phyloP scores from a whole-genome alignment of 257 asterid species.

The Solanum habrochaites region DNA sequence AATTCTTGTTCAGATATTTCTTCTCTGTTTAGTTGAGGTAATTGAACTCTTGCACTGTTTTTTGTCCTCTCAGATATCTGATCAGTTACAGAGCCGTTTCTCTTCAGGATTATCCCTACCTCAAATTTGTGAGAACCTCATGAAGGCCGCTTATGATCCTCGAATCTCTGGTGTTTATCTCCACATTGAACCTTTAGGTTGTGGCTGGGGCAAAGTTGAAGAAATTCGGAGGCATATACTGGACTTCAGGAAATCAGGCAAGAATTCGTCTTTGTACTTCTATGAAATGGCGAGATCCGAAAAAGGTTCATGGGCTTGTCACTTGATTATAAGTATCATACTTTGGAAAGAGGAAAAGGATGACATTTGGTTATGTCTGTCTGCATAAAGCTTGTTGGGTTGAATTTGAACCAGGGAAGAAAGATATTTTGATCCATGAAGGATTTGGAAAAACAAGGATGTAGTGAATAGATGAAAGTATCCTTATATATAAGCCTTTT shows the following conservation, averaged over 20 bases:
- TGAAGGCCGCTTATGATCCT: constrained; percentile 96
- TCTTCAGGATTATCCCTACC: constrained; percentile 90
- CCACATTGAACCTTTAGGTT: constrained; percentile 72
- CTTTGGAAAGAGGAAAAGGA: background rate
- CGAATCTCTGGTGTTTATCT: constrained; percentile 87
- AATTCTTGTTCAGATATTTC: background rate
- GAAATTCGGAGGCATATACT: constrained; percentile 85
- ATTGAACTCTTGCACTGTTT: background rate
- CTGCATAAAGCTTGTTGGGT: background rate
- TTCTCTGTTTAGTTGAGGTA: background rate
- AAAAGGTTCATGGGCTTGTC: background rate
- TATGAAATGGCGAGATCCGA: background rate
- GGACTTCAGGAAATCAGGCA: constrained; percentile 92
- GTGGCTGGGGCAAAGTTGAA: constrained; percentile 99
- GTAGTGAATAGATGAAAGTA: background rate
- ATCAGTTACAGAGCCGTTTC: constrained; percentile 94
- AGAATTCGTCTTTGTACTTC: background rate
- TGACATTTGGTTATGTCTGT: background rate
- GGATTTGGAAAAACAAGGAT: background rate
- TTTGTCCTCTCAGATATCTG: constrained; percentile 65
- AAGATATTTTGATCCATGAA: background rate
- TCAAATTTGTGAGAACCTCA: constrained; percentile 81
- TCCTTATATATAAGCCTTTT: background rate
- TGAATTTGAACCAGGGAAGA: background rate
- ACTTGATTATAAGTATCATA: background rate